Base-by-base conservation (phyloP, 768 basidiomycete species). In the Gautieria morchelliformis region DNA sequence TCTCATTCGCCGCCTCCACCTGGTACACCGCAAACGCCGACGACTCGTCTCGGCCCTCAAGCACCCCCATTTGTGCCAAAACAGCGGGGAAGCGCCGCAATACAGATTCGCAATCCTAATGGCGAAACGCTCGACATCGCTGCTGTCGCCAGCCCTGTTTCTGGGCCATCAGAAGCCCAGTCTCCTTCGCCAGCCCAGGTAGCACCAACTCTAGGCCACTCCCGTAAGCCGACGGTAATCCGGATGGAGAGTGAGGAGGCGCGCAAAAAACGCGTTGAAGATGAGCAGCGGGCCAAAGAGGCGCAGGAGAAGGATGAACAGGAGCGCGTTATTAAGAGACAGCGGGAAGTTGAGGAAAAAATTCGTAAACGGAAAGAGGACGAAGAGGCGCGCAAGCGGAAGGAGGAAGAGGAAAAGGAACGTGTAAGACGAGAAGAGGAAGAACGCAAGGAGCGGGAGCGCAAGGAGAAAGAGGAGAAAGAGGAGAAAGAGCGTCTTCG, bases 21-120 rank as follows among this genome's bases (percentile, higher is more conserved):
- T 22, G 78, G 85, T 2, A 87, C 88, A 5, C 87, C 84, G 1
- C 78, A 82, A 1, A 72, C 82, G 2, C 66, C 76, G 8, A 70
- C 72, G 22, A 69, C 68, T 51, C 53, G 78, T 12, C 74, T 89
- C 50, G 88, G 83, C 64, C 78, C 80, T 4, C 76, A 75, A 63
- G 87, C 88, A 4, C 76, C 69, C 57, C 65, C 84, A 3, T 91
- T 90, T 66, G 81, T 89, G 17, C 88, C 89, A 7, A 63, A 69
- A 11, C 27, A 27, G 27, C 71, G 75, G 11, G 58, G 69, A 14
- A 67, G 73, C 40, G 62, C 68, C 64, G 72, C 81, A 41, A 78
- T 80, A 49, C 66, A 61, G 33, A 74, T 89, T 59, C 88, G 86
- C 70, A 79, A 72, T 55, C 71, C 77, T 42, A 57, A 84, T 45